Evolutionary conservation across 2,329 filamentous ascomycete species (phyloP).

Genomic region (Cladobotryum protrusum): DNA sequence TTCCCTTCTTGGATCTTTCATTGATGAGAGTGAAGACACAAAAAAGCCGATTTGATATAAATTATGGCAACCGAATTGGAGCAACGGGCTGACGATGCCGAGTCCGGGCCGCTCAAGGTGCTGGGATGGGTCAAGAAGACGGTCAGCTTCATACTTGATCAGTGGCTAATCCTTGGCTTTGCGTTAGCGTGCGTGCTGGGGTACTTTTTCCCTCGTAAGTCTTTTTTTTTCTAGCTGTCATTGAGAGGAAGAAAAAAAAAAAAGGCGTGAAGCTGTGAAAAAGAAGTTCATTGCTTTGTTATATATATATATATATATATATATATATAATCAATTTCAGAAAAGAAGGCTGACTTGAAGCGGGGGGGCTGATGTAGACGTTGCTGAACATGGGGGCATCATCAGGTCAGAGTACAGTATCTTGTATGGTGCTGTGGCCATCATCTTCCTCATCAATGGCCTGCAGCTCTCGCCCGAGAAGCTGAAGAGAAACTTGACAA

Average conservation of each 20-base stretch:
- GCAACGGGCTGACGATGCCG: neutral
- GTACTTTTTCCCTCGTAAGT: slow-evolving; percentile 38
- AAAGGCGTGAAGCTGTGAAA: too few species aligned
- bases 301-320: too few species aligned
- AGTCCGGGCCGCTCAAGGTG: neutral
- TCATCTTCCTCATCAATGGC: slow-evolving; percentile 67
- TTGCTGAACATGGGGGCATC: slow-evolving; percentile 42
- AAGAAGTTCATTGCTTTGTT: too few species aligned
- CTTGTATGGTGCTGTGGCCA: slow-evolving; percentile 60
- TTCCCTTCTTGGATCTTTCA: slow-evolving; percentile 2
- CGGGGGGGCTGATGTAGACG: slow-evolving; percentile 14
- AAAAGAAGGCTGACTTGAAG: neutral
- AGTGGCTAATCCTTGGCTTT: slow-evolving; percentile 62
- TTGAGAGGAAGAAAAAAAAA: too few species aligned
- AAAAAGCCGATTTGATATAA: too few species aligned
- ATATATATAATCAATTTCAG: too few species aligned
- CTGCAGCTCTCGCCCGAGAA: slow-evolving; percentile 60
- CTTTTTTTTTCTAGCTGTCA: too few species aligned
- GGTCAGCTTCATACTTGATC: slow-evolving; percentile 39
- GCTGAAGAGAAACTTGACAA: slow-evolving; percentile 53
- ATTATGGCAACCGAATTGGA: neutral
- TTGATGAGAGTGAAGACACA: too few species aligned
- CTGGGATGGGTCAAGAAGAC: slow-evolving; percentile 1
- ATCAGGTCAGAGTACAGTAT: slow-evolving; percentile 53
- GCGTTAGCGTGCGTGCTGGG: slow-evolving; percentile 44